Evolutionary conservation across 768 basidiomycete genomes (phyloP), one percentile per base, ranked within the genome.

Genomic region (Lentinula guzmanii): DNA sequence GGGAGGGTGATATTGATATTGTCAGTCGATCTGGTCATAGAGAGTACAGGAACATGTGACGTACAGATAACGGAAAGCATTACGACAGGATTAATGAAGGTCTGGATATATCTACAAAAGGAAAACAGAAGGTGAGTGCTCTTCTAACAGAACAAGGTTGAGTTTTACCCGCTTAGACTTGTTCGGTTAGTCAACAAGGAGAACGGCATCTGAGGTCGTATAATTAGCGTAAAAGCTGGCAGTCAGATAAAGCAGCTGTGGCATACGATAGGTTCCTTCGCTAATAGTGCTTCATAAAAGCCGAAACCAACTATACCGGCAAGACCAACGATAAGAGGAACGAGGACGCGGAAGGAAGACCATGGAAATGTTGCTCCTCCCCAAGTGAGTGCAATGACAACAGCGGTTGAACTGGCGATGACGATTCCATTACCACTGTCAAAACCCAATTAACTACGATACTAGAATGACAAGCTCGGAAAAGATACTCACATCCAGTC

Each of bases 301-400:
- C 21, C 56, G 18, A 58, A 58, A 3, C 33, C 39, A n/a, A 45
- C 16, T 11, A 58, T 28, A 13, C 41, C 42, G 8, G 24, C n/a
- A 21, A 60, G 37, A 15, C 59, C 59, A 15, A 60, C 51, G 10
- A 60, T 52, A 11, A 60, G 59, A 8, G 59, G 48, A 31, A 60
- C 46, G 9, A 60, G 46, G 4, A 81, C 75, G 1, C 64, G 68
- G 15, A 62, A 63, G 0, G 77, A 78, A 4, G 64, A 58, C 82
- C 82, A 83, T 0, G 76, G 62, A 56, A 71, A 78, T 2, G 66
- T 63, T 5, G 73, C 68, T 6, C 82, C 82, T 2, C 76, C 82
- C 79, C 74, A 76, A 8, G 78, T 74, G 52, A 78, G 60, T 13
- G 68, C 75, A 41, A 77, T 65, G 7, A 70, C 66, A 24, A 62